Evolutionary conservation across 2,329 filamentous ascomycete species (phyloP), one percentile per base, ranked within the genome.

Genomic region (Sporothrix humicola): DNA sequence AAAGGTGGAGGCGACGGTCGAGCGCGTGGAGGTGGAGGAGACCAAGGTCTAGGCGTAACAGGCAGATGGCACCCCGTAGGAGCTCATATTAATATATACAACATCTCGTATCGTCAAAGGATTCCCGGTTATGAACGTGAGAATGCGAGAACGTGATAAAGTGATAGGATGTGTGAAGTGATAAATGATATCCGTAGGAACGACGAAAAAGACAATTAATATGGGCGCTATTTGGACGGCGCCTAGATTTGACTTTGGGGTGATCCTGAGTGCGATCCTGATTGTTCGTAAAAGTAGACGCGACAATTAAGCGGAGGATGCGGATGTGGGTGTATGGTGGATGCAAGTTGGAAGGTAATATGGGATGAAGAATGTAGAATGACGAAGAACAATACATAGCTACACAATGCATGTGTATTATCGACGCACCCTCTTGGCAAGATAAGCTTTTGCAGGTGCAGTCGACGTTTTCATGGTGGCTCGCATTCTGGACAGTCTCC

Each of bases 1-100:
- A 75, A 83, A 85, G 78, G 83, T 87, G 3, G 86, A 87, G 78
- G 85, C 85, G 31, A 86, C 84, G 1, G 84, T 87, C 8, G 85
- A 87, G 77, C 81, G 77, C 48, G 76, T 80, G 61, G 50, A 1
- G 17, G 56, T 13, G 20, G 58, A 63, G 10, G 54, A 10, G 8
- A 13, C 46, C 0, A 66, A 70, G 42, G 50, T 20, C 17, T 50
- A 20, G 46, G 37, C 20, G 31, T 17, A 66, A 44, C 63, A 48
- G 54, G 13, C 15, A 50, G 61, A 46, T 12, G 15, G 8, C 3
- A 37, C 20, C 5, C 23, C 13, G 20, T n/a, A 37, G 7, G 31
- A 37, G 31, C 7, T 37, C 31, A 26, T 7, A 37, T 37, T 37
- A 37, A 37, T 37, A 37, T 15, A 10, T 31, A 31, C 56, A 37